Evolutionary conservation across 371 early-diverging fungal genomes (phyloP).

Genomic region (Mucor piriformis): DNA sequence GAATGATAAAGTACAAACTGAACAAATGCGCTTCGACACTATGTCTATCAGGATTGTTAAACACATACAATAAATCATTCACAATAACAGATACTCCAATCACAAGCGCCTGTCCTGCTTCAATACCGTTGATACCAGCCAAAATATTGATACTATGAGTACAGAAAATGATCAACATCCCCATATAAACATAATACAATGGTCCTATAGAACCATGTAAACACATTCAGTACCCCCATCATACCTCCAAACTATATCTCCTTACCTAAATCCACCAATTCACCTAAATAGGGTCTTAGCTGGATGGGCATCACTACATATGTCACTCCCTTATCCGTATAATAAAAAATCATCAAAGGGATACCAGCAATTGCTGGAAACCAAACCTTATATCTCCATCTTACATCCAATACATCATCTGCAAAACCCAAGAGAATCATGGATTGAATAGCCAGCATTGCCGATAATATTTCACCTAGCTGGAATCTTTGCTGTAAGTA

Average conservation of each 20-base stretch:
- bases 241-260: neutral
- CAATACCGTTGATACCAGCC: constrained; percentile 98
- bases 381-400: constrained; percentile 96
- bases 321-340: constrained; percentile 87
- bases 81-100: constrained; percentile 84
- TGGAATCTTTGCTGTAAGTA: constrained; percentile 22
- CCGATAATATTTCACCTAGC: constrained; percentile 87
- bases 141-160: constrained; percentile 98
- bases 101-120: constrained; percentile 91
- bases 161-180: constrained; percentile 87
- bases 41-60: constrained; percentile 46
- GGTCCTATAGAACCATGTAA: constrained; percentile 55
- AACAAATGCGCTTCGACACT: constrained; percentile 78
- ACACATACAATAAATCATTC: constrained; percentile 76
- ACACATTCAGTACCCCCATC: neutral
- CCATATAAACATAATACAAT: constrained; percentile 94
- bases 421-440: constrained; percentile 98
- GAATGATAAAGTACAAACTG: constrained; percentile 88
- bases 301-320: constrained; percentile 86
- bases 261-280: constrained; percentile 81
- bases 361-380: constrained; percentile 93
- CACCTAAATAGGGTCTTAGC: constrained; percentile 72
- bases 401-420: constrained; percentile 96
- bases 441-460: constrained; percentile 84
- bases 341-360: constrained; percentile 94